Conservation (phyloP, 805 yeast species). For the Nakazawaea peltata region DNA sequence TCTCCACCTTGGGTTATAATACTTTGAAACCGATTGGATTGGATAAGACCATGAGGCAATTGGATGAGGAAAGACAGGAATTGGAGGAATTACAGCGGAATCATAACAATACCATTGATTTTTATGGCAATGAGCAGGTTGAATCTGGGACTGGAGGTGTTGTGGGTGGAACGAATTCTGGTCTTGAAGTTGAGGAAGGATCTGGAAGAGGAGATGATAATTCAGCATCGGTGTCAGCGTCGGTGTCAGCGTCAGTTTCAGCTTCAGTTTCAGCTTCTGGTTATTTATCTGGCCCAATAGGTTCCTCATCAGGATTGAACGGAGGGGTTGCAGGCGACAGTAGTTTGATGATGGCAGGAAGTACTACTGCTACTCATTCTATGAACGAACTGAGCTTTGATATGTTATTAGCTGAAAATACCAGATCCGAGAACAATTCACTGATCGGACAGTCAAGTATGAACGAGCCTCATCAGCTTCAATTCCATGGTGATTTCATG, state of each 20-base stretch:
- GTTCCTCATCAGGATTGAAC: too few relatives aligned
- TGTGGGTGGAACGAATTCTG: too few relatives aligned
- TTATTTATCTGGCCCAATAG: too few relatives aligned
- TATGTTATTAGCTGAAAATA: conserved; percentile 5
- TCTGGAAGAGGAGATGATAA: background rate
- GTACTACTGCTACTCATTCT: background rate
- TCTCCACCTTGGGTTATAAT: conserved; percentile 38
- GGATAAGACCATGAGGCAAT: conserved; percentile 40
- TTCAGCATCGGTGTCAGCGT: too few relatives aligned
- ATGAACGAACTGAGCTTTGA: conserved; percentile 6
- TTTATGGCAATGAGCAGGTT: conserved; percentile 11
- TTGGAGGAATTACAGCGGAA: conserved; percentile 11
- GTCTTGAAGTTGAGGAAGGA: background rate
- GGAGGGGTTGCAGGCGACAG: too few relatives aligned
- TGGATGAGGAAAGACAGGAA: conserved; percentile 20
- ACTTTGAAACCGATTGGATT: conserved; percentile 53
- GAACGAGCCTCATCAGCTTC: conserved; percentile 8
- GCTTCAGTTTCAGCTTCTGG: too few relatives aligned
- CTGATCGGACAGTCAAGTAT: background rate
- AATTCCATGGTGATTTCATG: conserved; percentile 22
- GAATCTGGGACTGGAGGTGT: too few relatives aligned
- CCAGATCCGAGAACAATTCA: conserved; percentile 2
- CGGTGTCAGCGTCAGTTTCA: too few relatives aligned
- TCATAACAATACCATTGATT: conserved; percentile 4
- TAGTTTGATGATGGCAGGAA: too few relatives aligned